Evolutionary conservation across 2,329 filamentous ascomycete genomes (phyloP).

Genomic region (Tolypocladium cylindrosporum): DNA sequence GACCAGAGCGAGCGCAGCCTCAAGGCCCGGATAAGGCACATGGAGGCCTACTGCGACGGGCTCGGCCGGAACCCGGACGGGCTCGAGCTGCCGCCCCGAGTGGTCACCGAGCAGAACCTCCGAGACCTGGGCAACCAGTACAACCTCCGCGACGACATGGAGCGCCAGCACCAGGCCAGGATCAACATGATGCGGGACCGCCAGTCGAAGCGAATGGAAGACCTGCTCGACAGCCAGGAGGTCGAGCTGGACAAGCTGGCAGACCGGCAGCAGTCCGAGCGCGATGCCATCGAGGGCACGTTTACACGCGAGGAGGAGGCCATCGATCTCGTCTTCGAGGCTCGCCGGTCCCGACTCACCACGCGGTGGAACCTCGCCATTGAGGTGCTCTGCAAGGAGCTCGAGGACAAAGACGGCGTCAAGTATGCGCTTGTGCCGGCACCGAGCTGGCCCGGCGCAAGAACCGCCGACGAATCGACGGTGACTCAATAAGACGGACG

Average conservation of each 20-base stretch:
- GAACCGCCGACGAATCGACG: background rate
- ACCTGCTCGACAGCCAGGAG: conserved; percentile 45
- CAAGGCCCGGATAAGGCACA: conserved; percentile 48
- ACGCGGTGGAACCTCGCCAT: conserved; percentile 42
- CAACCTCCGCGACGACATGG: conserved; percentile 48
- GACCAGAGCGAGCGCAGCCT: conserved; percentile 49
- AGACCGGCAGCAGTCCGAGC: conserved; percentile 35
- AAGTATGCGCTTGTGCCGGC: conserved; percentile 28
- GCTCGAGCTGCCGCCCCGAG: conserved; percentile 32
- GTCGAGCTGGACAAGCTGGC: conserved; percentile 36
- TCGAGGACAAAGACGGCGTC: conserved; percentile 34
- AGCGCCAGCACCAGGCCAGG: conserved; percentile 46
- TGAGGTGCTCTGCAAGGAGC: conserved; percentile 42
- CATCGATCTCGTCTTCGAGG: conserved; percentile 32
- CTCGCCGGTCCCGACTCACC: conserved; percentile 33
- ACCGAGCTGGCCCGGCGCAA: conserved; percentile 19
- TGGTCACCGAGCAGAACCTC: conserved; percentile 50
- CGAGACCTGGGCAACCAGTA: conserved; percentile 52
- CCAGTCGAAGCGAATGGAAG: conserved; percentile 51
- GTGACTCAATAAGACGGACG: background rate
- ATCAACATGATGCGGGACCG: conserved; percentile 58
- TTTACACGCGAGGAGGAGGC: conserved; percentile 40
- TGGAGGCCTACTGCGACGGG: conserved; percentile 55
- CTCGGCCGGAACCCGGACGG: conserved; percentile 29
- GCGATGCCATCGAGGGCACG: conserved; percentile 34